Evolutionary conservation across 257 asterid species (phyloP).

Genomic region (Nicotiana tabacum): DNA sequence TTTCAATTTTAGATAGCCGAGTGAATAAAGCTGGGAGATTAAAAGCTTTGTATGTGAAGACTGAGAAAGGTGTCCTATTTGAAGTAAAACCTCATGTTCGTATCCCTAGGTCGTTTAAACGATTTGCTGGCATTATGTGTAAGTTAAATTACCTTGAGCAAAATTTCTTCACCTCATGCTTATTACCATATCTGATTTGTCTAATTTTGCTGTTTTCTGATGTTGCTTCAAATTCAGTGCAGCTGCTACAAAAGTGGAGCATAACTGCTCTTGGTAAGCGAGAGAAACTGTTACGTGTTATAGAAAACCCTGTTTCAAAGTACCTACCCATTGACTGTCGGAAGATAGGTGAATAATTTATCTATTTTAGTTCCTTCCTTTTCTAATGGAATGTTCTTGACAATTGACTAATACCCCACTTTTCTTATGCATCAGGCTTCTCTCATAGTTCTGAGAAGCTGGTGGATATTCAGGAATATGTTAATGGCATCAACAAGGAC

Average conservation of each 20-base stretch:
- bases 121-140: slow-evolving; percentile 91
- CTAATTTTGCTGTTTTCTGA: neutral
- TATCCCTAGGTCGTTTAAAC: slow-evolving; percentile 82
- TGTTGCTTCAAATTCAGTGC: slow-evolving; percentile 44
- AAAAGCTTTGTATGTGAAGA: slow-evolving; percentile 81
- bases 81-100: slow-evolving; percentile 84
- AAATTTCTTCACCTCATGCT: neutral
- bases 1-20: slow-evolving; percentile 74
- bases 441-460: slow-evolving; percentile 86
- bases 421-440: slow-evolving; percentile 47
- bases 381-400: neutral
- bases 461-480: slow-evolving; percentile 66
- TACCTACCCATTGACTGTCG: slow-evolving; percentile 69
- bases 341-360: slow-evolving; percentile 56
- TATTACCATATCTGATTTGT: neutral
- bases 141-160: slow-evolving; percentile 23
- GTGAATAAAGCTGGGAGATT: slow-evolving; percentile 73
- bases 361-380: neutral
- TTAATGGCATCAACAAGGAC: slow-evolving; percentile 47
- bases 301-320: slow-evolving; percentile 77
- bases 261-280: slow-evolving; percentile 67
- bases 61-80: slow-evolving; percentile 70
- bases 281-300: slow-evolving; percentile 66
- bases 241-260: slow-evolving; percentile 66
- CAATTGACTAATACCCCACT: slow-evolving; percentile 2